Percentiles rank a stretch among this genome's conserved stretches.
Evolutionary conservation across 164 flowering plant species (phyloP).

Genomic region (Chloranthus sessilifolius): DNA sequence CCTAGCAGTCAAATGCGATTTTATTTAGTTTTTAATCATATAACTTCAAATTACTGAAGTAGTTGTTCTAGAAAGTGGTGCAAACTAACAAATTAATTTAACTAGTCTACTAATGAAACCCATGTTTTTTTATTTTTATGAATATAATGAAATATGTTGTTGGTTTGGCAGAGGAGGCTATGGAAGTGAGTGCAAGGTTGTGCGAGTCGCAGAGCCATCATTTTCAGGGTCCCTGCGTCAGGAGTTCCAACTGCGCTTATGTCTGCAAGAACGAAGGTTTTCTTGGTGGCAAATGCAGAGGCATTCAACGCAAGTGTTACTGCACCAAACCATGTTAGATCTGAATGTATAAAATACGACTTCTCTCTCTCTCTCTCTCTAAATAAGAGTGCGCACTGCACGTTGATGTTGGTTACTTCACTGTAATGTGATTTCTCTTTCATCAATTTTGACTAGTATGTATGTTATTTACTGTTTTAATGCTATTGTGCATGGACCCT

Average conservation of each 20-base stretch:
- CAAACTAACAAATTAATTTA: background rate
- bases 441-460: too few relatives aligned
- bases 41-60: slow-evolving; percentile 13
- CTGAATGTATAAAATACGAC: too few relatives aligned
- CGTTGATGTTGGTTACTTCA: too few relatives aligned
- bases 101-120: background rate
- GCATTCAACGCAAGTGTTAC: slow-evolving; percentile 1
- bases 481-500: too few relatives aligned
- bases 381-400: too few relatives aligned
- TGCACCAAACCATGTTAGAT: background rate
- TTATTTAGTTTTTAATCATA: too few relatives aligned
- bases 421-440: too few relatives aligned
- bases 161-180: background rate
- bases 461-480: too few relatives aligned
- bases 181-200: background rate
- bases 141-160: too few relatives aligned
- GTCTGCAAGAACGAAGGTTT: background rate
- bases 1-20: too few relatives aligned
- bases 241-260: background rate
- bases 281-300: slow-evolving; percentile 3
- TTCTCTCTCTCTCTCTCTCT: too few relatives aligned
- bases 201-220: slow-evolving; percentile 5
- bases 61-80: background rate
- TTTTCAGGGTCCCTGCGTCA: background rate
- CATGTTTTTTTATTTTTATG: too few relatives aligned